These are phyloP conservation scores for Parmelia sp. DNA, from an alignment of 495 filamentous ascomycete species.

Conservation along the genomic window DNA sequence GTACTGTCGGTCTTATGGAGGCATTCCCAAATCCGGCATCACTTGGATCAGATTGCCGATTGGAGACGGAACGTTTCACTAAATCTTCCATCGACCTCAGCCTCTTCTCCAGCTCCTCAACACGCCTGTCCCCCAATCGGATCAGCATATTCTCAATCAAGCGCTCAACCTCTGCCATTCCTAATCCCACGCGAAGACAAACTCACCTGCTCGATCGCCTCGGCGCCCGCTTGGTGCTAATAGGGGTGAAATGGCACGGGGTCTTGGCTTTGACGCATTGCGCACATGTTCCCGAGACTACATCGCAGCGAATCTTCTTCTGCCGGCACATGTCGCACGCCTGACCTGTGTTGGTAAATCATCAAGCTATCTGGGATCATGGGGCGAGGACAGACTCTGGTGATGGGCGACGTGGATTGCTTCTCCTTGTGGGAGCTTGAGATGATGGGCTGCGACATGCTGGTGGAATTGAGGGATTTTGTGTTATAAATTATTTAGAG, in stretches of 20 bases:
- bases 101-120: neutral
- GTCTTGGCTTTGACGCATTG: neutral
- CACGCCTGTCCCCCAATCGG: neutral
- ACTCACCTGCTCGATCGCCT: neutral
- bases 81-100: neutral
- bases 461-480: neutral
- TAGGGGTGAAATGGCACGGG: neutral
- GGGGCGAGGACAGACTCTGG: neutral
- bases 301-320: neutral
- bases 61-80: neutral
- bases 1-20: neutral
- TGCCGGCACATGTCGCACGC: neutral
- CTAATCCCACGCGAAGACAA: neutral
- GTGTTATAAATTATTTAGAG: neutral
- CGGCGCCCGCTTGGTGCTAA: neutral
- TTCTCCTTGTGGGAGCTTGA: neutral
- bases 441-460: neutral
- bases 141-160: neutral
- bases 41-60: neutral
- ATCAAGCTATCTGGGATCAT: neutral
- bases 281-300: neutral
- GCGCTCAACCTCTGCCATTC: neutral
- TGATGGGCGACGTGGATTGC: neutral
- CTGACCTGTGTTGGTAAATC: neutral
- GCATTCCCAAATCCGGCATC: neutral